Evolutionary conservation across 1,284 basidiomycete genomes (phyloP).

Genomic region (Porodaedalea pini): DNA sequence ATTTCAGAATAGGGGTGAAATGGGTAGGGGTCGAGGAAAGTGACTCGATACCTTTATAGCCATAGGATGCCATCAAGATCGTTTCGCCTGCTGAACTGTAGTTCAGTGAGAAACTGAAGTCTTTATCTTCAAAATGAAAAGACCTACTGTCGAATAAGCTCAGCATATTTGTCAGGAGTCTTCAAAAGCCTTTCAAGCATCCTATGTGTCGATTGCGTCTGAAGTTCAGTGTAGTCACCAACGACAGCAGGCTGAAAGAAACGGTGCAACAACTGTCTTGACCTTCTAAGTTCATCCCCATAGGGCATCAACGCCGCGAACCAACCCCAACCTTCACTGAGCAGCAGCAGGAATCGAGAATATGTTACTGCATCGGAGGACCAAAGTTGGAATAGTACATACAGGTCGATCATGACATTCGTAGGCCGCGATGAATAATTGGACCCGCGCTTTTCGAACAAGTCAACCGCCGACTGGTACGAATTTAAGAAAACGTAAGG

Average conservation of each 20-base stretch:
- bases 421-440: conserved; percentile 68
- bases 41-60: conserved; percentile 10
- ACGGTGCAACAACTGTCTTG: conserved; percentile 26
- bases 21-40: background rate
- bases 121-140: too few species aligned
- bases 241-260: conserved; percentile 24
- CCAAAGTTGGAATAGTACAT: background rate
- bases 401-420: conserved; percentile 42
- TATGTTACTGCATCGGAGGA: background rate
- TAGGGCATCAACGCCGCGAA: conserved; percentile 22
- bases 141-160: conserved; percentile 26
- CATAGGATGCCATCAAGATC: conserved; percentile 19
- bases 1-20: background rate
- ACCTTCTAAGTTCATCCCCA: conserved; percentile 25
- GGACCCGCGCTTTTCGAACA: conserved; percentile 66
- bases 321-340: conserved; percentile 12
- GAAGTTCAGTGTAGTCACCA: conserved; percentile 23
- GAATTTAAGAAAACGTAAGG: conserved; percentile 56
- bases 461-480: conserved; percentile 46
- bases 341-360: background rate
- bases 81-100: conserved; percentile 5
- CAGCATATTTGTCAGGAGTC: conserved; percentile 24
- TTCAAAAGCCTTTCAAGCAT: conserved; percentile 25
- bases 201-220: conserved; percentile 23
- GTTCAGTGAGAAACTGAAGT: too few species aligned